Base-by-base conservation (phyloP, 768 basidiomycete genomes). In the Amanita muscaria region DNA sequence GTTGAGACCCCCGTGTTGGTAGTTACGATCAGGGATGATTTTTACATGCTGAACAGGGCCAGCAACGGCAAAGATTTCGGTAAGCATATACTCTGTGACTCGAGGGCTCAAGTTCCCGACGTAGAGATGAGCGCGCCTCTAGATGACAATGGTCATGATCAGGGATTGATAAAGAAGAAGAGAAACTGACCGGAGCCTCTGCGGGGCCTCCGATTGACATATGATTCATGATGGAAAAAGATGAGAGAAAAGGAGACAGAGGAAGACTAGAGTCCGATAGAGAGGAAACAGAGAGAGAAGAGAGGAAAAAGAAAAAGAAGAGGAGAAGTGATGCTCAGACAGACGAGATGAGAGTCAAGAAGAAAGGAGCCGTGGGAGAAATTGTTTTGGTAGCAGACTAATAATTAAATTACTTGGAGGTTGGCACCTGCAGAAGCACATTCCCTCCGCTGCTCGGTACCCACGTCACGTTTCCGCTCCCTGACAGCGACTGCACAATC, bases 11-110 rank as follows among this genome's bases (percentile, higher is more conserved):
- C 93, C 96, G 61, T 99, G 96, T 66, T 97, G 93, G 64, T 93
- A 97, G 73, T 96, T 97, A 56, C 93, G 83, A 72, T 99, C 96
- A 23, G 94, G 94, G 64, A 99, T 98, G 65, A 99, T 98, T 80
- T 99, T 99, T 64, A 97, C 94, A 63, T 93, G 88, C 66, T 94
- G 90, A 51, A 98, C 96, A 49, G 91, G 86, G 35, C 94, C 96
- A 61, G 90, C 90, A 59, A 92, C 89, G 63, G 90, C 90, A 62
- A 92, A 93, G 51, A 92, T 93, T 65, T 98, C 94, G 34, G 89
- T 91, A 60, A 98, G 83, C 88, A 98, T 98, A 70, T 92, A 94
- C 71, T 98, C 96, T 43, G 93, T 98, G 42, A 99, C 96, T 35
- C 96, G 80, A 52, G 94, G 92, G 59, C 88, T 91, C 63, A 99